Evolutionary conservation across 2,329 filamentous ascomycete species (phyloP).

Genomic region (Beauveria varroae): DNA sequence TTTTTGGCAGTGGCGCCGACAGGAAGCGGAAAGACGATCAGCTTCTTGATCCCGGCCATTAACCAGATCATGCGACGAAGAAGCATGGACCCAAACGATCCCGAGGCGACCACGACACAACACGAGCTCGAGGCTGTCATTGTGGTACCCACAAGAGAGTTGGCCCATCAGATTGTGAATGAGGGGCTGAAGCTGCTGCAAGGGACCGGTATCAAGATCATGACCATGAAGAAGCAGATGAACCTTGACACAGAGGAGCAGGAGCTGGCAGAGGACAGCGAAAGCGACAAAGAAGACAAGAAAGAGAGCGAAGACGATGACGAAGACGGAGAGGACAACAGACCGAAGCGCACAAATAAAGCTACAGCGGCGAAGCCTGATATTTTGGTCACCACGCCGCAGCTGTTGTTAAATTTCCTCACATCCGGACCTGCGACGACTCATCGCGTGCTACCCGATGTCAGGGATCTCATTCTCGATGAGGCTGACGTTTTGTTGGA

Average conservation of each 20-base stretch:
- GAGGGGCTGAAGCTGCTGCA: slow-evolving; percentile 75
- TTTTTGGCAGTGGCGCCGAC: slow-evolving; percentile 87
- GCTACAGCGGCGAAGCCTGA: slow-evolving; percentile 25
- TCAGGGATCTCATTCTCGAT: slow-evolving; percentile 73
- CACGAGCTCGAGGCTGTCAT: slow-evolving; percentile 60
- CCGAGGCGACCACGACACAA: slow-evolving; percentile 24
- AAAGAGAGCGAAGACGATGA: slow-evolving; percentile 28
- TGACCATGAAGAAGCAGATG: slow-evolving; percentile 83
- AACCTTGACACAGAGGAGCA: slow-evolving; percentile 46
- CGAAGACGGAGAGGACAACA: slow-evolving; percentile 18
- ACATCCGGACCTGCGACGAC: slow-evolving; percentile 34
- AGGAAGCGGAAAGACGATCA: slow-evolving; percentile 92
- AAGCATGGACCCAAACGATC: slow-evolving; percentile 33
- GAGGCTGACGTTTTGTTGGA: slow-evolving; percentile 95
- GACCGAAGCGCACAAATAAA: slow-evolving; percentile 17
- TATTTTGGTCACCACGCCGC: slow-evolving; percentile 34
- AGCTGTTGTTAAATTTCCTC: slow-evolving; percentile 70
- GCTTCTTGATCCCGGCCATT: slow-evolving; percentile 82
- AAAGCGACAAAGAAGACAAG: slow-evolving; percentile 30
- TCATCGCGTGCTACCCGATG: slow-evolving; percentile 51
- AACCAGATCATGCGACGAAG: slow-evolving; percentile 60
- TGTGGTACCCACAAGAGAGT: slow-evolving; percentile 70
- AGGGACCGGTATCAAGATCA: slow-evolving; percentile 71
- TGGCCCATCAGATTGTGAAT: slow-evolving; percentile 72
- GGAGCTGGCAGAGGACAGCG: slow-evolving; percentile 28